These are phyloP conservation scores for Danielia reshetovae DNA, from an alignment of 805 yeast genomes.

Conservation along the genomic window DNA sequence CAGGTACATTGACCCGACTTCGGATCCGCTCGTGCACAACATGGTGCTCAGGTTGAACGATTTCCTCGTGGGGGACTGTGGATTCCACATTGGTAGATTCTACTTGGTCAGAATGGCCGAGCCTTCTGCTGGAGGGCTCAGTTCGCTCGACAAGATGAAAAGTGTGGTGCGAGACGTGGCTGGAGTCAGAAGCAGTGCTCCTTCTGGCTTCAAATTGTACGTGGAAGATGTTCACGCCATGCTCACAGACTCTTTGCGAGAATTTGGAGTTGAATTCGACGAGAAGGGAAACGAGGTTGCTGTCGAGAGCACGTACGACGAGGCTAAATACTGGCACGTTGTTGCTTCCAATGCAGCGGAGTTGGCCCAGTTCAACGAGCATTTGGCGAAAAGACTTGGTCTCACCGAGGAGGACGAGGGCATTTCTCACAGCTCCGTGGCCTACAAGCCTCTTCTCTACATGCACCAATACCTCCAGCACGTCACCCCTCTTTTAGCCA, in stretches of 20 bases:
- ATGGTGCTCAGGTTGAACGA: slow-evolving; percentile 33
- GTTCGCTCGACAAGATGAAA: slow-evolving; percentile 33
- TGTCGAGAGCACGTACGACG: slow-evolving; percentile 2
- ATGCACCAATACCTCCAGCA: slow-evolving; percentile 27
- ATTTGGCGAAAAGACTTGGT: slow-evolving; percentile 22
- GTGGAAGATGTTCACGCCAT: slow-evolving; percentile 38
- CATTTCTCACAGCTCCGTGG: slow-evolving; percentile 17
- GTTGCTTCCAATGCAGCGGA: slow-evolving; percentile 32
- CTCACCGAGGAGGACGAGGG: slow-evolving; percentile 2
- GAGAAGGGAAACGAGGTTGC: slow-evolving; percentile 26
- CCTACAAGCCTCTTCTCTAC: slow-evolving; percentile 25
- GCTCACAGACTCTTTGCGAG: slow-evolving; percentile 23
- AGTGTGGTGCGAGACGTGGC: slow-evolving; percentile 13
- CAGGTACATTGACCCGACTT: slow-evolving; percentile 35
- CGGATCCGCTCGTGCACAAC: slow-evolving; percentile 33
- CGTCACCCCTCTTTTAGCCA: slow-evolving; percentile 24
- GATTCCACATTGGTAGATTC: slow-evolving; percentile 38
- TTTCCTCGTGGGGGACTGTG: slow-evolving; percentile 36
- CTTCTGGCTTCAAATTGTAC: slow-evolving; percentile 35
- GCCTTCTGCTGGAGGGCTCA: slow-evolving; percentile 31
- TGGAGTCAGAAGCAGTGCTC: slow-evolving; percentile 10
- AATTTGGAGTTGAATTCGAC: slow-evolving; percentile 34
- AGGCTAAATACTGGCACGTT: slow-evolving; percentile 27
- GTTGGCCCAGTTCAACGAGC: slow-evolving; percentile 23
- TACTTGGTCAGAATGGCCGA: slow-evolving; percentile 36